Evolutionary conservation across 305 asterid genomes (phyloP), one percentile per base, ranked within the genome.

Genomic region (Fraxinus paxiana): DNA sequence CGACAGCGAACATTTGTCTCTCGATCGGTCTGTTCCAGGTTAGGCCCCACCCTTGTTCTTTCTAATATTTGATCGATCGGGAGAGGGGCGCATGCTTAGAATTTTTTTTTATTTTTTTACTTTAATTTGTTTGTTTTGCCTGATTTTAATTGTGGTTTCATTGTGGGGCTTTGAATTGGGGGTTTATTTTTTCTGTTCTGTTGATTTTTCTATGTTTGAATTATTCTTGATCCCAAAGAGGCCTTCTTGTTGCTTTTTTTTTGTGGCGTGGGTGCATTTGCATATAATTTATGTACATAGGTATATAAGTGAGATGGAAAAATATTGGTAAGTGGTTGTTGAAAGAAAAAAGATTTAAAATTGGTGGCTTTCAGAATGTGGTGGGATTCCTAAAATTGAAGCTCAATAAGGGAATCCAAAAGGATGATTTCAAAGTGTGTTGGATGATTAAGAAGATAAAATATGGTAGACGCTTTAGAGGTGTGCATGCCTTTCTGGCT

Each of bases 21-120:
- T 13, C 83, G 82, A 56, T 76, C 89, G 86, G 79, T 84, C 87
- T 61, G 84, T 78, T 82, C 54, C 80, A 86, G 90, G 90, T 67
- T 4, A 67, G 73, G 22, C 35, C 38, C 4, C 38, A 28, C 7
- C 18, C 35, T 26, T 67, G 73, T 2, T 8, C 17, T 67, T 67
- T 67, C 73, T 28, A 30, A 28, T 28, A 0, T 20, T 67, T 28
- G 20, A 28, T 67, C 35, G 37, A 28, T 30, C 8, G 73, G 18
- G 37, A 9, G 73, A 12, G 20, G 38, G 73, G 37, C 17, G 18
- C 4, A 12, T 26, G 10, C 26, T 59, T 56, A 22, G 72, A 63
- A 24, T 10, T 63, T 46, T 13, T 26, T 67, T 5, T 61, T 10
- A 9, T 9, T 8, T 63, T 24, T 2, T 63, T 63, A 63, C 15